Percentiles rank a stretch among this genome's conserved stretches.
phyloP scores from a whole-genome alignment of 495 filamentous ascomycete species.

The Neurospora hispaniola region DNA sequence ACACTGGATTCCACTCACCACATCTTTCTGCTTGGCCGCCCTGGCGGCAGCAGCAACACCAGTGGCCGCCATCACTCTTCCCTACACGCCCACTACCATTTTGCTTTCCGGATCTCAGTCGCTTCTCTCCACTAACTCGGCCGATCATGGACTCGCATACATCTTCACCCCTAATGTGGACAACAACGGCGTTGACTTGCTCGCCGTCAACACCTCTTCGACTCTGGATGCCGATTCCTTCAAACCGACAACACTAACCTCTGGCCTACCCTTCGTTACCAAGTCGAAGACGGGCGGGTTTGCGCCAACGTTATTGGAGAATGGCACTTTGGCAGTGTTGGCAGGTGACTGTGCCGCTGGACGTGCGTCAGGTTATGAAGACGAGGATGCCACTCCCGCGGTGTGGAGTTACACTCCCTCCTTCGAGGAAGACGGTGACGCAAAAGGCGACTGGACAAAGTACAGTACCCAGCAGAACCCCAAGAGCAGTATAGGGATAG shows the following conservation, averaged over 20 bases:
- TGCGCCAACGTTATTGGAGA: slow-evolving; percentile 50
- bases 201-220: slow-evolving; percentile 52
- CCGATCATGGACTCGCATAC: slow-evolving; percentile 35
- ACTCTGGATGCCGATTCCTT: slow-evolving; percentile 42
- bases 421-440: slow-evolving; percentile 5
- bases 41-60: neutral
- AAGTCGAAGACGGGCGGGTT: slow-evolving; percentile 38
- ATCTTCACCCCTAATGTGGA: slow-evolving; percentile 43
- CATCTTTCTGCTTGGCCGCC: neutral
- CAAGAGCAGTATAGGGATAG: slow-evolving; percentile 10
- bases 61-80: slow-evolving; percentile 36
- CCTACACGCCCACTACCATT: slow-evolving; percentile 66
- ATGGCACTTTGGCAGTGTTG: slow-evolving; percentile 59
- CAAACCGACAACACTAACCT: slow-evolving; percentile 44
- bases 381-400: slow-evolving; percentile 8
- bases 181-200: slow-evolving; percentile 35
- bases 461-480: slow-evolving; percentile 10
- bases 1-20: neutral
- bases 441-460: slow-evolving; percentile 16
- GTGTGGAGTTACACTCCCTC: slow-evolving; percentile 30
- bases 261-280: slow-evolving; percentile 55
- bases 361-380: slow-evolving; percentile 2
- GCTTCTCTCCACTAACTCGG: slow-evolving; percentile 20
- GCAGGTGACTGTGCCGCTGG: slow-evolving; percentile 53
- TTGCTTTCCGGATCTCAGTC: slow-evolving; percentile 42